These are phyloP conservation scores for Lactarius trivialis DNA, from an alignment of 768 basidiomycete species.

Conservation along the genomic window DNA sequence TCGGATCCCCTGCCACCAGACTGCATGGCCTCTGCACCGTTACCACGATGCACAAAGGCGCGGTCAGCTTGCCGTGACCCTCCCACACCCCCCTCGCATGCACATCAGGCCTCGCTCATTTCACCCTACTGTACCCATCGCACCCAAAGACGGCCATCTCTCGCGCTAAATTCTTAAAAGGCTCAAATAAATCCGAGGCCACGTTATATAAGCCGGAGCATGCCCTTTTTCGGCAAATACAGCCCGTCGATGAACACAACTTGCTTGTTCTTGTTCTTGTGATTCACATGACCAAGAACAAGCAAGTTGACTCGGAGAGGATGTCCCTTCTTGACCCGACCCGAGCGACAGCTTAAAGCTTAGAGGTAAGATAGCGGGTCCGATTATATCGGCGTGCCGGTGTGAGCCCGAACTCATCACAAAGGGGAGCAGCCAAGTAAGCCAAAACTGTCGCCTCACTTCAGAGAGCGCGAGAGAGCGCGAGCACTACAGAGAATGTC, in stretches of 20 bases:
- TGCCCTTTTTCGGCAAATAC: not conserved
- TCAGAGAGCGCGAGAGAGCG: not conserved
- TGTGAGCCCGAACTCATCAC: not conserved
- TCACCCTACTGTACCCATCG: not conserved
- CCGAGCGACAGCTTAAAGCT: not conserved
- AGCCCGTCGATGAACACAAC: not conserved
- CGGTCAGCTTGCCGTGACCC: not conserved
- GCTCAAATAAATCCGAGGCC: not conserved
- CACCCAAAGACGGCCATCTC: slow-evolving; percentile 1
- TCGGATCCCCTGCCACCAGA: not conserved
- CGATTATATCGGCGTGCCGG: not conserved
- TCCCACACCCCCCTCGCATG: slow-evolving; percentile 7
- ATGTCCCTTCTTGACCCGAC: not conserved
- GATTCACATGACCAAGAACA: no score
- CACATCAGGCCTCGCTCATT: not conserved
- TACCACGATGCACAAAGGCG: slow-evolving; percentile 15
- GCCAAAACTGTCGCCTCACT: not conserved
- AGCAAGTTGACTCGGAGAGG: not conserved
- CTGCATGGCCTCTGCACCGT: slow-evolving; percentile 14
- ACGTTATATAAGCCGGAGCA: not conserved
- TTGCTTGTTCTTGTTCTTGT: no score
- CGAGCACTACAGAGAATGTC: not conserved
- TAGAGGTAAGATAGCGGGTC: not conserved
- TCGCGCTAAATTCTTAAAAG: not conserved
- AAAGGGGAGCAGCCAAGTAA: not conserved